Evolutionary conservation across 2,329 filamentous ascomycete genomes (phyloP), one percentile per base, ranked within the genome.

Genomic region (Aureobasidium musti): DNA sequence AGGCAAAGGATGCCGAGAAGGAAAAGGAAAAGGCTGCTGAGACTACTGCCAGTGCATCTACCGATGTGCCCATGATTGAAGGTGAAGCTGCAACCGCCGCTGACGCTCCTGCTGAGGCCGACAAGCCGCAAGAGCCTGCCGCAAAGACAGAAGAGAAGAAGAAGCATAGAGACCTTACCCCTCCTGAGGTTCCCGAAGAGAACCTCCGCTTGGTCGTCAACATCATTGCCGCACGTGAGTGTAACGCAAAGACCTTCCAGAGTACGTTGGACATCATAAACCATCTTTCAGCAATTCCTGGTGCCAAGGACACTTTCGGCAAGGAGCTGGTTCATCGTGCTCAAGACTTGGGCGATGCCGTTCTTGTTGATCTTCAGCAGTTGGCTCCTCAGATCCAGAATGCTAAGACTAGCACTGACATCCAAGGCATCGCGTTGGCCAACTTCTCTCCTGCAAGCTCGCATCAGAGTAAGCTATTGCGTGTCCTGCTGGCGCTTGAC

Each of bases 211-310:
- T 98, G 67, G 92, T 99, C n/a, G 91, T 98, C 72, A 95, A 95
- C 76, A 97, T 99, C 67, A 91, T 99, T 71, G 92, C 96, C 50
- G 94, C 94, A 69, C 90, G 93, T 57, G 95, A 99, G 78, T 99
- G 95, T 79, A 97, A 92, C 74, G 93, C 91, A 69, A 97, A 97
- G 82, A 98, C 95, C 0, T 99, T 99, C 84, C 91, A 95, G 75
- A 96, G 98, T 77, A 98, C 95, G 0, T 86, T 99, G 64, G 95
- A 94, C 19, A 96, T 96, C n/a, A 97, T 99, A 82, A 98, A 97
- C 81, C 97, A 98, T 74, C 84, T 99, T 50, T 98, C 93, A 5
- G 89, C 91, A 45, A 95, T 99, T 68, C 92, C 94, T 19, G 92
- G 90, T 14, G 92, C 94, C 21, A 95, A 96, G 78, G 86, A 90